These are phyloP conservation scores for Fusarium fracticaudum DNA, from an alignment of 2,329 filamentous ascomycete species.

Conservation along the genomic window DNA sequence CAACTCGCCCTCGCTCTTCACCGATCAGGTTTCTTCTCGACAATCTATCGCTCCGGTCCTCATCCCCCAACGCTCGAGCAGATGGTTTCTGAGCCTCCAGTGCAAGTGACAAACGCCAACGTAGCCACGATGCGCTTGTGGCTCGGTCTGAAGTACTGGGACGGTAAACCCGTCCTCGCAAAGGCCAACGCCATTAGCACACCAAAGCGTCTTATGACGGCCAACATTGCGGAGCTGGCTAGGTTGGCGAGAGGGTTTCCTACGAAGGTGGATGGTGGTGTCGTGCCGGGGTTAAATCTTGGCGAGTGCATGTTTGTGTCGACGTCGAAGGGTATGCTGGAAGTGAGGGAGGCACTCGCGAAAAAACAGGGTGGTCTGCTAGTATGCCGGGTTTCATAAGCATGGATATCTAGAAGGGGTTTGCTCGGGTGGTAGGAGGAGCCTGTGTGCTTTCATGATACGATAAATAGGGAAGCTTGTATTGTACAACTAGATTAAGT, in stretches of 20 bases:
- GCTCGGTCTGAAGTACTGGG: slow-evolving; percentile 91
- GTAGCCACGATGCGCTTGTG: slow-evolving; percentile 80
- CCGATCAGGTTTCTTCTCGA: slow-evolving; percentile 82
- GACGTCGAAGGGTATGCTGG: slow-evolving; percentile 81
- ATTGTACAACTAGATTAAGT: slow-evolving; percentile 44
- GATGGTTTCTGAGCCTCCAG: slow-evolving; percentile 58
- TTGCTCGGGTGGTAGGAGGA: slow-evolving; percentile 4
- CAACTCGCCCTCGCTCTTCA: slow-evolving; percentile 79
- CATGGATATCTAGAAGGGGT: background rate
- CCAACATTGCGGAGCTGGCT: slow-evolving; percentile 69
- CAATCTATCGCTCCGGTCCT: slow-evolving; percentile 77
- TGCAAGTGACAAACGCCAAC: slow-evolving; percentile 73
- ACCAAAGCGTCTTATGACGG: slow-evolving; percentile 76
- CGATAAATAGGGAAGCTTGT: slow-evolving; percentile 38
- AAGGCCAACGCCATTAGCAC: slow-evolving; percentile 75
- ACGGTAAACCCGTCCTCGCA: slow-evolving; percentile 80
- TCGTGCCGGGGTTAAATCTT: slow-evolving; percentile 77
- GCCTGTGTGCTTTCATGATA: slow-evolving; percentile 28
- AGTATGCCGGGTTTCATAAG: slow-evolving; percentile 73
- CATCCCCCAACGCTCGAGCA: slow-evolving; percentile 60
- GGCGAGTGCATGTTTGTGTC: slow-evolving; percentile 86
- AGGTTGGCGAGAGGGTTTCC: slow-evolving; percentile 75
- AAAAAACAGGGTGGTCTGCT: slow-evolving; percentile 83
- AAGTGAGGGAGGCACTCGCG: slow-evolving; percentile 83
- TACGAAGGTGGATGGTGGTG: slow-evolving; percentile 66